Evolutionary conservation across 2,329 filamentous ascomycete genomes (phyloP), one percentile per base, ranked within the genome.

Genomic region (Shiraia sp.): DNA sequence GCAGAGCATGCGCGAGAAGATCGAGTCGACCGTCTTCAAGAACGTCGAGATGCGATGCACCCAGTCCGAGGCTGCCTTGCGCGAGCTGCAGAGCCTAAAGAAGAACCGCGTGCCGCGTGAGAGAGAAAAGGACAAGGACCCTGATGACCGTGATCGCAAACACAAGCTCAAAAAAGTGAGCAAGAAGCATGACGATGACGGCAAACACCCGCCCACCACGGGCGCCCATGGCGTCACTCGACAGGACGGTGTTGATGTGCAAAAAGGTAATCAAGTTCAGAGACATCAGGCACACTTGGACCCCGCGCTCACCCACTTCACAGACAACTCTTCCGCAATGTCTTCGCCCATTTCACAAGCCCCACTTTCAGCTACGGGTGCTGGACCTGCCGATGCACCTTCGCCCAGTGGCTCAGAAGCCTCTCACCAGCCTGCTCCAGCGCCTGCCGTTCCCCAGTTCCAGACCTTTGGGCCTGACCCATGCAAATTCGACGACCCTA

Each of bases 401-500:
- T 90, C 88, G 4, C 75, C 78, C 23, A 76, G 75, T 34, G 76
- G 75, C 42, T 77, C 77, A 3, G 76, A 75, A 26, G 63, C 79
- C 29, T 78, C 80, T 29, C 82, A 81, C 66, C 82, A 81, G 63
- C 79, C 79, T 10, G 74, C 75, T 34, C 80, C 81, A 5, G 79
- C 80, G 2, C 79, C 82, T n/a, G 75, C 80, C 6, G 71, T 86
- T 16, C 79, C 81, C 5, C 86, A 91, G 45, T 85, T 85, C 61
- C 88, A 95, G 70, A 91, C 90, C 1, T 97, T 96, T 67, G 92
- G 92, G 45, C 86, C 92, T 27, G 90, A 97, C 63, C 92, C 92
- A 0, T 88, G 90, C 17, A 90, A 85, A n/a, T 96, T 92, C 60
- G 77, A 83, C 54, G 93, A 99, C 63, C 90, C 91, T 1, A 96